These are phyloP conservation scores for Talaromyces adpressus DNA, from an alignment of 495 filamentous ascomycete species.

Conservation along the genomic window DNA sequence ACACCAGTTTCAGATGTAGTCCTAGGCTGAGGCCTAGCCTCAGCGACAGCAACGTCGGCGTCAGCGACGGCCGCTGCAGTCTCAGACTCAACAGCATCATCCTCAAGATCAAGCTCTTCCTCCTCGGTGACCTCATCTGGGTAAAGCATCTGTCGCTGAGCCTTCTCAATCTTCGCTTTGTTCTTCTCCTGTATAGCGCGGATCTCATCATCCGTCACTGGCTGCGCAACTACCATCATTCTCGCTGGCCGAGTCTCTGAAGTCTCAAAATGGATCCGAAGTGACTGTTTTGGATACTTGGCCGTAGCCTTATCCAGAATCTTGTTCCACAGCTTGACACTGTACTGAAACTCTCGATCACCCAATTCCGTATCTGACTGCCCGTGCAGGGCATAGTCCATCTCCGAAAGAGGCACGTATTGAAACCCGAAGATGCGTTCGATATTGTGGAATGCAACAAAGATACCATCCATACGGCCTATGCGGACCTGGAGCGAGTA, in stretches of 20 bases:
- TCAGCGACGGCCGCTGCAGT: neutral
- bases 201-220: constrained; percentile 65
- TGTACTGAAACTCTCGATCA: constrained; percentile 80
- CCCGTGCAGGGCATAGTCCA: constrained; percentile 82
- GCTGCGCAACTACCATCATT: constrained; percentile 89
- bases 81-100: constrained; percentile 20
- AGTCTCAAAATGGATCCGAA: constrained; percentile 86
- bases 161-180: constrained; percentile 54
- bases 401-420: constrained; percentile 77
- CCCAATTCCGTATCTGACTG: constrained; percentile 57
- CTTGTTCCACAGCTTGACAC: constrained; percentile 70
- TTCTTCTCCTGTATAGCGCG: constrained; percentile 63
- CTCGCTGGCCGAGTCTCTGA: constrained; percentile 49
- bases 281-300: constrained; percentile 61
- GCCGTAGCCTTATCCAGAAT: constrained; percentile 64
- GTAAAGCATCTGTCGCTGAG: constrained; percentile 53
- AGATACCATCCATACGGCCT: constrained; percentile 97
- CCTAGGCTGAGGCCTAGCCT: neutral
- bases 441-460: constrained; percentile 95
- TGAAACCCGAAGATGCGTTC: constrained; percentile 97
- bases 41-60: constrained; percentile 11
- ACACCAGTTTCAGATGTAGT: neutral
- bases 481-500: constrained; percentile 95
- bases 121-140: constrained; percentile 14
- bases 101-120: constrained; percentile 19